phyloP scores from a whole-genome alignment of 2,329 filamentous ascomycete species.

The Epicoccum sorghinum region DNA sequence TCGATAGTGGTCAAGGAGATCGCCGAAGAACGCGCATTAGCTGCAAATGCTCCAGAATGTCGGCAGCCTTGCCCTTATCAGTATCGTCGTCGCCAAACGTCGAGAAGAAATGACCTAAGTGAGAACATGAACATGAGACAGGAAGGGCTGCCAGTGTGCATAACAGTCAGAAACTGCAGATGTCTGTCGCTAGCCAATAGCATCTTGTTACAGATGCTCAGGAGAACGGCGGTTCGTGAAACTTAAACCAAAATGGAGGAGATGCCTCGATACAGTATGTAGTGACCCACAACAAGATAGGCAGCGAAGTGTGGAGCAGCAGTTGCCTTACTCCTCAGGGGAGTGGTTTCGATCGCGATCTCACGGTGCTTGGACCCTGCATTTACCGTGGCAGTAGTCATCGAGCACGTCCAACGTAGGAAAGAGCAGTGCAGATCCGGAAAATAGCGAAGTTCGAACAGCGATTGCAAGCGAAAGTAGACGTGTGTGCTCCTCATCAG shows the following conservation, averaged over 20 bases:
- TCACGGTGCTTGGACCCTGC: not conserved
- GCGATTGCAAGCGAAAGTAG: conserved; percentile 20
- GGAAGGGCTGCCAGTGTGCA: conserved; percentile 23
- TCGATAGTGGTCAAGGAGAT: conserved; percentile 18
- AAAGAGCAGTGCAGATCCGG: conserved; percentile 19
- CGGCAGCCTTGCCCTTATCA: conserved; percentile 15
- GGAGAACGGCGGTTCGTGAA: conserved; percentile 24
- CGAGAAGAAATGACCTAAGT: conserved; percentile 6
- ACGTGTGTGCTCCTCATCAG: conserved; percentile 21
- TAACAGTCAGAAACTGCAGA: conserved; percentile 11
- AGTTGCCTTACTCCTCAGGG: not conserved
- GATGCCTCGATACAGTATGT: conserved; percentile 25
- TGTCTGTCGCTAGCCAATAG: conserved; percentile 17
- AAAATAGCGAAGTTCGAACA: conserved; percentile 6
- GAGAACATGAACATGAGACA: conserved; percentile 15
- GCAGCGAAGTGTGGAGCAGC: conserved; percentile 14
- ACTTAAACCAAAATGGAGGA: conserved; percentile 25
- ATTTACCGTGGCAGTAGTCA: not conserved
- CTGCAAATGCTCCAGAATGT: conserved; percentile 2
- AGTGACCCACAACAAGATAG: conserved; percentile 21
- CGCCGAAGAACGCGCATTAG: conserved; percentile 14
- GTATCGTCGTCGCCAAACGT: not conserved
- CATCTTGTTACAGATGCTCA: conserved; percentile 21
- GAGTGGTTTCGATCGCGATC: not conserved
- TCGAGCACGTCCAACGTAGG: conserved; percentile 17